A percentile compares a stretch with the other conserved stretches of the same genome.
These are phyloP conservation scores for Jatropha podagrica DNA, from an alignment of 441 rosid genomes.

Conservation along the genomic window DNA sequence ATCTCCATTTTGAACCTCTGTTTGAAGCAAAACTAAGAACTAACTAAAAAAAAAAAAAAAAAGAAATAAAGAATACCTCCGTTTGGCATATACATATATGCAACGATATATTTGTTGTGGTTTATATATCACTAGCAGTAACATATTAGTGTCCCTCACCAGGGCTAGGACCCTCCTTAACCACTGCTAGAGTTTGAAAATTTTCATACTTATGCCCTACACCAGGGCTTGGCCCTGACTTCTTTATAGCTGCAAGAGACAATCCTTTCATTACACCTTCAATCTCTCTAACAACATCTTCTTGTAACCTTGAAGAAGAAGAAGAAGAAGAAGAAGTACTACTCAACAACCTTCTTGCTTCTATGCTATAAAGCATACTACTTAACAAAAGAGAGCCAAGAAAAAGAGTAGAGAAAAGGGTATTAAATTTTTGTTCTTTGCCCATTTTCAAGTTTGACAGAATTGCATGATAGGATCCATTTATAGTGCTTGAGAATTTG, in stretches of 20 bases:
- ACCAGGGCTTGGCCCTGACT: constrained; percentile 43
- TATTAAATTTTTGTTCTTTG: not conserved
- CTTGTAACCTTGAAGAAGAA: constrained; percentile 8
- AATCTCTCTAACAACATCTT: constrained; percentile 5
- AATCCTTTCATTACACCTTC: not conserved
- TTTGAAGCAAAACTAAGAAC: too few species aligned
- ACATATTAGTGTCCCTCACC: constrained; percentile 33
- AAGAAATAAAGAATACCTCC: not conserved
- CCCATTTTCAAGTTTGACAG: constrained; percentile 19
- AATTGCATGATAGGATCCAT: not conserved
- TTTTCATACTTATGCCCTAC: constrained; percentile 21
- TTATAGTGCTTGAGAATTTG: constrained; percentile 21
- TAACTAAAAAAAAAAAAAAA: not conserved
- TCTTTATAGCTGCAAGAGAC: constrained; percentile 14
- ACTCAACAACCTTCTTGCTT: constrained; percentile 20
- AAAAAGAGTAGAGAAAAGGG: constrained; percentile 18
- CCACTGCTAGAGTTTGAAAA: not conserved
- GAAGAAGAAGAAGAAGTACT: not conserved
- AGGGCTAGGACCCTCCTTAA: constrained; percentile 34
- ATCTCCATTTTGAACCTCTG: too few species aligned
- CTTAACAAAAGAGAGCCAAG: constrained; percentile 19
- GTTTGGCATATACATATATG: not conserved
- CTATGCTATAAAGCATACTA: constrained; percentile 5
- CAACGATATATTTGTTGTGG: constrained; percentile 9
- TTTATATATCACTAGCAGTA: constrained; percentile 14